Evolutionary conservation across 371 early-diverging fungal species (phyloP), one percentile per base, ranked within the genome.

Genomic region (Mycotypha africana): DNA sequence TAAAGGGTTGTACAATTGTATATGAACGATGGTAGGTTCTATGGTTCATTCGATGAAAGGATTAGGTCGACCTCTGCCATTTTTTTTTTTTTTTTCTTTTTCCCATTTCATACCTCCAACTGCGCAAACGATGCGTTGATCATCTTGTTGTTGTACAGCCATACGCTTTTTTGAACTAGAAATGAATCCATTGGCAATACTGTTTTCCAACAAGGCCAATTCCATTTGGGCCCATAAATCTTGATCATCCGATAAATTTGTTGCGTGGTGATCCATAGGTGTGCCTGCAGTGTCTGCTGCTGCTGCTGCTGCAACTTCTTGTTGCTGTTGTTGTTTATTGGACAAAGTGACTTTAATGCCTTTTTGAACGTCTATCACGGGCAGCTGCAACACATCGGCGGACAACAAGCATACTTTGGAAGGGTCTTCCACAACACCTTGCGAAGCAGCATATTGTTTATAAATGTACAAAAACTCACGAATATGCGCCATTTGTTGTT

Each of bases 381-480:
- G 84, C 4, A 83, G 45, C 0, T 67, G 72, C 4, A 81, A 42
- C 15, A 58, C 55, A 3, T 74, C 74, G 3, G 79, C 30, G 0
- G 62, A 56, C n/a, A n/a, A n/a, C n/a, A n/a, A n/a, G n/a, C n/a
- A n/a, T 22, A 63, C 60, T n/a, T 67, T 62, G 3, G 64, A 26
- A 12, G 74, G 64, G 35, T 74, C 70, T n/a, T n/a, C n/a, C n/a
- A n/a, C n/a, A 17, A 66, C 58, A 6, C 62, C 68, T 2, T 46
- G 45, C 16, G 63, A 48, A 4, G 43, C 44, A 2, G 60, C 45
- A 36, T 81, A 81, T 58, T 79, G 75, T 69, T 82, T 75, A 57
- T 88, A 92, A 15, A 89, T 81, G 46, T 77, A 82, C 41, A 90
- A 44, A 45, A 92, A 90, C 45, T 92, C 90, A 32, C 77, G 70